Evolutionary conservation across 208 protist species (phyloP).

Genomic region (Leishmania major): DNA sequence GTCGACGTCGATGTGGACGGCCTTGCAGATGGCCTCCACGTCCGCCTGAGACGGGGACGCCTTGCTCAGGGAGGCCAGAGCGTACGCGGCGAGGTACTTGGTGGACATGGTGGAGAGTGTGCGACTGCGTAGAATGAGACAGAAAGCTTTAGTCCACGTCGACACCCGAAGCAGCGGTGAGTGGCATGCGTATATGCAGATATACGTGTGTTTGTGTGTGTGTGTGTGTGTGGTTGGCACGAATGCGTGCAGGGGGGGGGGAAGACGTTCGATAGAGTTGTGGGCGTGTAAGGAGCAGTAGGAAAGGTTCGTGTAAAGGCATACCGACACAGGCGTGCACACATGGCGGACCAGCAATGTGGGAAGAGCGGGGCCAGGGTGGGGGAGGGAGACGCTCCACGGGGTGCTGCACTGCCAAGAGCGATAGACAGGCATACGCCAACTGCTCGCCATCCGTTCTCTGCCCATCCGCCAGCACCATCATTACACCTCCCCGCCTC

Average conservation of each 20-base stretch:
- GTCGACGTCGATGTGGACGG: conserved; percentile 72
- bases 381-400: neutral
- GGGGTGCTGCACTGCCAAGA: neutral
- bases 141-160: neutral
- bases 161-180: neutral
- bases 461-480: neutral
- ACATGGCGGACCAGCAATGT: neutral
- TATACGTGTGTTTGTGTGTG: neutral
- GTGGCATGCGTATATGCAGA: neutral
- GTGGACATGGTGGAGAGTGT: conserved; percentile 58
- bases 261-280: neutral
- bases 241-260: neutral
- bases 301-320: too few relatives aligned
- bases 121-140: neutral
- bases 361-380: neutral
- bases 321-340: too few relatives aligned
- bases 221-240: neutral
- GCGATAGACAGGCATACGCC: neutral
- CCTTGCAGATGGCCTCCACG: conserved; percentile 87
- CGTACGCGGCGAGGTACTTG: conserved; percentile 94
- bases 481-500: too few relatives aligned
- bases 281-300: too few relatives aligned
- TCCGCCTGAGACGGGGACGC: conserved; percentile 73
- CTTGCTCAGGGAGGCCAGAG: conserved; percentile 84
- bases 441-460: neutral